Evolutionary conservation across 2,329 filamentous ascomycete species (phyloP).

Genomic region (Pestalotiopsis sp.): DNA sequence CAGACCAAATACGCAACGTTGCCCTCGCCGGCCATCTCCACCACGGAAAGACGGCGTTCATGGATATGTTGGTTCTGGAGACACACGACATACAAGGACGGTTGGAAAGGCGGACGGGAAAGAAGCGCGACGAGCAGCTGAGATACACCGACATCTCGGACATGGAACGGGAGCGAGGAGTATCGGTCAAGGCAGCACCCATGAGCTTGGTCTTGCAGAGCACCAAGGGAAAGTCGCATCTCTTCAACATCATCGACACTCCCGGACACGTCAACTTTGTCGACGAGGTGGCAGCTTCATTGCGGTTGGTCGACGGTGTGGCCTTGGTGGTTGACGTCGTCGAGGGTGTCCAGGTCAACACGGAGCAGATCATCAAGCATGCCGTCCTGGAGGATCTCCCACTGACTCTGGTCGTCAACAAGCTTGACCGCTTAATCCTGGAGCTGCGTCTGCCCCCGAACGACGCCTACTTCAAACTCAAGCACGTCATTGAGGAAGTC

Average conservation of each 20-base stretch:
- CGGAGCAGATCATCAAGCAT: conserved; percentile 96
- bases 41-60: conserved; percentile 96
- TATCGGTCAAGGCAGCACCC: conserved; percentile 90
- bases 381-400: conserved; percentile 89
- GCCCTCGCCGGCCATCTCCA: conserved; percentile 91
- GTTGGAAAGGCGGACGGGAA: conserved; percentile 79
- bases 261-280: conserved; percentile 98
- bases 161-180: conserved; percentile 82
- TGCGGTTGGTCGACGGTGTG: conserved; percentile 87
- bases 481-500: conserved; percentile 97
- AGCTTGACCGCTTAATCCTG: conserved; percentile 92
- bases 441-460: conserved; percentile 92
- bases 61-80: conserved; percentile 97
- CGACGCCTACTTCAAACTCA: conserved; percentile 98
- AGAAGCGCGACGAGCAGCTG: conserved; percentile 83
- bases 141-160: conserved; percentile 93
- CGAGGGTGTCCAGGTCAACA: conserved; percentile 98
- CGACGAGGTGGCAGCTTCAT: conserved; percentile 88
- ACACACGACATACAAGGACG: conserved; percentile 85
- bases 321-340: conserved; percentile 95
- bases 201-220: conserved; percentile 92
- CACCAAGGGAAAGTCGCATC: conserved; percentile 90
- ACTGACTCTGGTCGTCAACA: conserved; percentile 90
- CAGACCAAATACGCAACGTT: conserved; percentile 91
- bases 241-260: conserved; percentile 94